Base-by-base conservation (phyloP, 306 rosid genomes). In the Fragaria ananassa region DNA sequence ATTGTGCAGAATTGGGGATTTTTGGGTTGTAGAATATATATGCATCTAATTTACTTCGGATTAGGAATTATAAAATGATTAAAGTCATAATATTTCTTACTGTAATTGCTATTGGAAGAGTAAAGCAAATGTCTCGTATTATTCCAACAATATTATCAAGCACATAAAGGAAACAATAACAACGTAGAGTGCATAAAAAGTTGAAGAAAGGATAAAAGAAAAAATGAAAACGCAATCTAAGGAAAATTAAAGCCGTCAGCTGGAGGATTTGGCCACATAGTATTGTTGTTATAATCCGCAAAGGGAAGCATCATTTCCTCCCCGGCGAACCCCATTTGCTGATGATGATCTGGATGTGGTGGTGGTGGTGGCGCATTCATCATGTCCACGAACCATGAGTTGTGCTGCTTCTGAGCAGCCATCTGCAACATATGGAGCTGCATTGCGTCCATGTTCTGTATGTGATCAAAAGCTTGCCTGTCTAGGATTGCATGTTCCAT, bases 301-400 rank as follows among this genome's bases (percentile, higher is more conserved):
- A 66, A 69, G 1, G 74, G 69, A 41, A 71, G 46, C 27, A 79
- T 41, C 79, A 80, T 23, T 5, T 83, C 84, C 29, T 76, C 81
- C 25, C 62, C 84, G 14, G 57, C 72, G 19, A 66, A 67, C 35
- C 42, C 79, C 68, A 72, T 23, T 9, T 76, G 68, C 64, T 31
- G 74, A 5, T 61, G 39, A 21, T 49, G 60, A 53, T 19, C 23
- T 19, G 60, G 12, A 53, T 53, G 60, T 7, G 17, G 17, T 3
- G 18, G 14, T 51, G 39, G 46, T 50, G 45, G 5, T 49, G 71
- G 58, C 4, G 23, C 61, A 51, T 53, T 71, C 74, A 50, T 69
- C 80, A 70, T 12, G 47, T 64, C 74, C 56, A 70, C 8, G 64
- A 76, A 65, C 84, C 81, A 81, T 1, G 44, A 64, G 41, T 34